Conservation (phyloP, 352 stramenopile genomes). For the Saprolegnia parasitica region DNA sequence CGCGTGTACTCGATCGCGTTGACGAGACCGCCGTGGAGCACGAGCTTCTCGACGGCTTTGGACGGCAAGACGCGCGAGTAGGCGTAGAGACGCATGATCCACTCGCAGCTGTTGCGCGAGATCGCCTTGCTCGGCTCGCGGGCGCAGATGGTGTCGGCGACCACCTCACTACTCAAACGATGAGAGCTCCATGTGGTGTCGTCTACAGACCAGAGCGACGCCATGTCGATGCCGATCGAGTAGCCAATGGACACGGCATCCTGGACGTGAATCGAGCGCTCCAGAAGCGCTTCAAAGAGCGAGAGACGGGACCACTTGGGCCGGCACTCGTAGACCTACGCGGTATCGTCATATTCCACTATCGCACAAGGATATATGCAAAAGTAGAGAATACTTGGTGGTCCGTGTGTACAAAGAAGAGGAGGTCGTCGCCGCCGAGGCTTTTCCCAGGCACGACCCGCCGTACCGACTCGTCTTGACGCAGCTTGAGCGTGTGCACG, state of each 20-base stretch:
- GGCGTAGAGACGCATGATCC: constrained; percentile 72
- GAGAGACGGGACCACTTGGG: constrained; percentile 78
- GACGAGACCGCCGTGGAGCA: constrained; percentile 35
- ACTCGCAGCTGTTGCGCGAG: constrained; percentile 36
- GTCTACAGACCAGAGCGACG: constrained; percentile 51
- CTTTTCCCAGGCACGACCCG: constrained; percentile 21
- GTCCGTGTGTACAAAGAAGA: constrained; percentile 78
- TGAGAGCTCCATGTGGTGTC: neutral
- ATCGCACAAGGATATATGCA: neutral
- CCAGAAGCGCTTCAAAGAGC: constrained; percentile 69
- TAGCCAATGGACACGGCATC: constrained; percentile 82
- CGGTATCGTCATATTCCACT: neutral
- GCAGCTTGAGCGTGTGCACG: constrained; percentile 73
- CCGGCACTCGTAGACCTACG: constrained; percentile 72
- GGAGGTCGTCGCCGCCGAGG: constrained; percentile 45
- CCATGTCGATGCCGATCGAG: constrained; percentile 81
- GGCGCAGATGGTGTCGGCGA: constrained; percentile 69
- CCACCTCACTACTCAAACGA: constrained; percentile 41
- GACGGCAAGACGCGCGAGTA: constrained; percentile 64
- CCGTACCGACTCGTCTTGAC: constrained; percentile 31
- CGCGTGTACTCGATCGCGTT: constrained; percentile 59
- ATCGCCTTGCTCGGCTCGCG: constrained; percentile 32
- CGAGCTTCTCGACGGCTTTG: constrained; percentile 63
- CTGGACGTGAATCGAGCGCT: constrained; percentile 46
- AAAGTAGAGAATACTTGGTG: constrained; percentile 35